Base-by-base conservation (phyloP, 1,284 basidiomycete genomes). In the Ustilago sp. region DNA sequence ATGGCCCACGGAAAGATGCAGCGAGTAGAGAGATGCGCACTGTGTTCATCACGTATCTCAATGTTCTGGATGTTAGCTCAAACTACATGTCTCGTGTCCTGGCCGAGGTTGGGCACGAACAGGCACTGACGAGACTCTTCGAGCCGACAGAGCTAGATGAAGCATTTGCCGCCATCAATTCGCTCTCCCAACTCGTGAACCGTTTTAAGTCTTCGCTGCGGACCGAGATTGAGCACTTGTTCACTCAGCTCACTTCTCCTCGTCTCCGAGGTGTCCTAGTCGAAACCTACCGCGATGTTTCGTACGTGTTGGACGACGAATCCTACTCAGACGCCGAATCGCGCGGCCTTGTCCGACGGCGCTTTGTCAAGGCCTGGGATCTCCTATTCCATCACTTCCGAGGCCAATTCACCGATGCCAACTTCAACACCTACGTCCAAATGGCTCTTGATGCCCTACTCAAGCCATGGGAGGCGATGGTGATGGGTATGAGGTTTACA, bases 381-480 rank as follows among this genome's bases (percentile, higher is more conserved):
- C 88, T 87, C 0, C 85, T 96, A 32, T 89, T 94, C 60, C 63
- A 67, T 47, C 66, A 63, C n/a, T 77, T 69, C 56, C 79, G 94
- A 93, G 93, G 93, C 64, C 88, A 90, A 0, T 92, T 98, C 81
- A 95, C 93, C 0, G 93, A 96, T 68, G 88, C 88, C 62, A 99
- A 98, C 86, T 97, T 93, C 85, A 91, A 93, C 17, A 83, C 91
- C 15, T 92, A 98, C 86, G 94, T 97, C 81, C 90, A 90, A 1
- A 89, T 95, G 62, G 91, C 92, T 0, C 89, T 99, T 13, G 95
- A 97, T 83, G 90, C 93, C 1, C 88, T 99, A 32, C 91, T 96
- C 17, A 89, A 93, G 47, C 95, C 95, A 39, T 98, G 95, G 95
- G 97, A 99, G 87, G 94, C 93, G 85, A 90, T 92, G 82, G 88